Evolutionary conservation across 2,329 filamentous ascomycete species (phyloP).

Genomic region (Nigrospora sphaerica): DNA sequence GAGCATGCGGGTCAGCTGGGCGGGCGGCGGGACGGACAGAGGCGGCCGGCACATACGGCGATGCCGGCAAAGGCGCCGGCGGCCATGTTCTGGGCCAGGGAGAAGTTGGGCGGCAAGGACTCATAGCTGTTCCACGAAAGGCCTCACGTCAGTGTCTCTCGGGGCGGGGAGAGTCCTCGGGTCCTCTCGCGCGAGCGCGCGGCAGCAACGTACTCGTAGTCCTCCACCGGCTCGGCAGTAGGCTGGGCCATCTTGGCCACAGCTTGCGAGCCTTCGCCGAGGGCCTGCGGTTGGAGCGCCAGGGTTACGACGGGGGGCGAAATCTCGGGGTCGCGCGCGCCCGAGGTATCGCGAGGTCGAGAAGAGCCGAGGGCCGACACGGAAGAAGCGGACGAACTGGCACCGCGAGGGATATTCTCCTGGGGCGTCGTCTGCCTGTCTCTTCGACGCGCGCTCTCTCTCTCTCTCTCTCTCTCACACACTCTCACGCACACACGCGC

Average conservation of each 20-base stretch:
- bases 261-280: slow-evolving; percentile 59
- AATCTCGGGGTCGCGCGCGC: too few species aligned
- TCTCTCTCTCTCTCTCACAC: not conserved
- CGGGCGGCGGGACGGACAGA: not conserved
- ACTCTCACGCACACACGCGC: too few species aligned
- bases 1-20: slow-evolving; percentile 8
- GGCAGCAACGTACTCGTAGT: slow-evolving; percentile 54
- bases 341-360: too few species aligned
- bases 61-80: slow-evolving; percentile 96
- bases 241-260: slow-evolving; percentile 65
- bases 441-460: not conserved
- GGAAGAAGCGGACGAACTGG: too few species aligned
- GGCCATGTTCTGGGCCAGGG: slow-evolving; percentile 86
- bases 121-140: slow-evolving; percentile 59
- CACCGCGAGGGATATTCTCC: too few species aligned
- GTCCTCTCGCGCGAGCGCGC: not conserved
- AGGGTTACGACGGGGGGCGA: slow-evolving; percentile 40
- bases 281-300: slow-evolving; percentile 54
- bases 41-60: slow-evolving; percentile 53
- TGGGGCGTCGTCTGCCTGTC: too few species aligned
- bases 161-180: slow-evolving; percentile 1
- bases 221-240: slow-evolving; percentile 55
- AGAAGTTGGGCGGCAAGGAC: slow-evolving; percentile 89
- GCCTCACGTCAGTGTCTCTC: slow-evolving; percentile 8
- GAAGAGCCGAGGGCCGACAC: too few species aligned